Percentiles rank a stretch among this genome's conserved stretches.
These are phyloP conservation scores for Ogataea saltuana DNA, from an alignment of 805 yeast species.

Conservation along the genomic window DNA sequence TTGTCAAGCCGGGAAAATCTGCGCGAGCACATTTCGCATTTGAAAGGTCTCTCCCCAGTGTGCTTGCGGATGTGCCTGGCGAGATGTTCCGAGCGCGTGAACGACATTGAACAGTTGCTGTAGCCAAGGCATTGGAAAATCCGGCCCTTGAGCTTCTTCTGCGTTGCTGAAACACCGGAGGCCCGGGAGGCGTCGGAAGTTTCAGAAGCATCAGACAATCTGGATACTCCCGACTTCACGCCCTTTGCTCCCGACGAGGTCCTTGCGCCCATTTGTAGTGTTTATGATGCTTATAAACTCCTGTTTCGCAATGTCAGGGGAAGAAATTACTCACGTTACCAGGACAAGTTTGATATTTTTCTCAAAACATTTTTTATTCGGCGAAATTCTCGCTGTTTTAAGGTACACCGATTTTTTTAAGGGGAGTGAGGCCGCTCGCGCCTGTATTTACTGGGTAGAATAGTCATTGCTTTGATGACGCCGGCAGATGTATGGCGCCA, in stretches of 20 bases:
- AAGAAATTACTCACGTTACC: not conserved
- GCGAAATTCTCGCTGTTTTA: constrained; percentile 8
- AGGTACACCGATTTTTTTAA: constrained; percentile 4
- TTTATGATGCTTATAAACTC: not conserved
- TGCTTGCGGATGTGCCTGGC: constrained; percentile 92
- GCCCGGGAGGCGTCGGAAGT: not conserved
- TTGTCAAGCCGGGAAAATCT: constrained; percentile 84
- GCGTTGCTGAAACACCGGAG: constrained; percentile 10
- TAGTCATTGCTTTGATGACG: too few species aligned
- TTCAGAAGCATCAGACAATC: not conserved
- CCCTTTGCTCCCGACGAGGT: constrained; percentile 1
- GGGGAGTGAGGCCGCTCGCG: not conserved
- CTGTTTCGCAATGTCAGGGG: not conserved
- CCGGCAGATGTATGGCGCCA: not conserved
- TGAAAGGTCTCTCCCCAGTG: constrained; percentile 92
- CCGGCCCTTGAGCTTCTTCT: constrained; percentile 54
- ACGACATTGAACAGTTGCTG: constrained; percentile 84
- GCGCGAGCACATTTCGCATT: constrained; percentile 79
- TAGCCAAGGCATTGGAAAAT: constrained; percentile 84
- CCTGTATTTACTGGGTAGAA: too few species aligned
- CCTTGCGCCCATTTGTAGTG: constrained; percentile 4
- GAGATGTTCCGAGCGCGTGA: constrained; percentile 87
- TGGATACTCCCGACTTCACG: not conserved
- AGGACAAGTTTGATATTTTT: not conserved
- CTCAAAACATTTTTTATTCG: constrained; percentile 3